A percentile compares a stretch with the other conserved stretches of the same genome.
Conservation (phyloP, 2,329 filamentous ascomycete species). For the Colletotrichum sp. region DNA sequence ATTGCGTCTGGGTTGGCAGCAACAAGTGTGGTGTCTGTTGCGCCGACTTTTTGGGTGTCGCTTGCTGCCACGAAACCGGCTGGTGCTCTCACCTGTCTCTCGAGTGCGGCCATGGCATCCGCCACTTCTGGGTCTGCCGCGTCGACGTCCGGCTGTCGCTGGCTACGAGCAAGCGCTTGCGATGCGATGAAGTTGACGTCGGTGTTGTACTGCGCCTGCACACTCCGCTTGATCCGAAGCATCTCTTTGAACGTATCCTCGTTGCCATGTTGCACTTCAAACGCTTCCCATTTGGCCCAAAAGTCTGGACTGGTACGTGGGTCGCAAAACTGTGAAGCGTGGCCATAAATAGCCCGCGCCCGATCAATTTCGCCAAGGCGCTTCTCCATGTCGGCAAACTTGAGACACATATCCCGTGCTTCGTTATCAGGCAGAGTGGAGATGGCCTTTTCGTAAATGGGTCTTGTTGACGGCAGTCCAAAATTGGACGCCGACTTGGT, state of each 20-base stretch:
- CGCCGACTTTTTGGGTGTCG: constrained; percentile 68
- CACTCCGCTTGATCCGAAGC: constrained; percentile 95
- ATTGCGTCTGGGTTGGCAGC: constrained; percentile 85
- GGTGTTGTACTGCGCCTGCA: constrained; percentile 97
- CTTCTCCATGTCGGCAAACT: constrained; percentile 97
- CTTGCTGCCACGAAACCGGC: constrained; percentile 91
- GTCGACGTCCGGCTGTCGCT: constrained; percentile 57
- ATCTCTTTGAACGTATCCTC: constrained; percentile 99
- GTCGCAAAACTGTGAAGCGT: constrained; percentile 97
- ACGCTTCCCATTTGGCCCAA: constrained; percentile 96
- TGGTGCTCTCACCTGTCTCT: constrained; percentile 86
- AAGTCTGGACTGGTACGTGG: constrained; percentile 88
- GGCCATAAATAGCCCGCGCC: constrained; percentile 92
- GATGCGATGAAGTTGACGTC: constrained; percentile 99
- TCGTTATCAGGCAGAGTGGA: constrained; percentile 91
- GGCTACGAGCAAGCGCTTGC: constrained; percentile 85
- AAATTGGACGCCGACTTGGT: constrained; percentile 99
- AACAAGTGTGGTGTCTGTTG: constrained; percentile 41
- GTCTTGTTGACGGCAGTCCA: constrained; percentile 89
- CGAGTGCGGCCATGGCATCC: constrained; percentile 89
- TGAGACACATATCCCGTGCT: constrained; percentile 97
- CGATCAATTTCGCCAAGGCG: constrained; percentile 92
- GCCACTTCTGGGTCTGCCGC: constrained; percentile 52
- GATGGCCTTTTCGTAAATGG: constrained; percentile 96
- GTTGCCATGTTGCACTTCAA: constrained; percentile 97